Base-by-base conservation (phyloP, 768 basidiomycete species). In the Psilocybe cubensis region DNA sequence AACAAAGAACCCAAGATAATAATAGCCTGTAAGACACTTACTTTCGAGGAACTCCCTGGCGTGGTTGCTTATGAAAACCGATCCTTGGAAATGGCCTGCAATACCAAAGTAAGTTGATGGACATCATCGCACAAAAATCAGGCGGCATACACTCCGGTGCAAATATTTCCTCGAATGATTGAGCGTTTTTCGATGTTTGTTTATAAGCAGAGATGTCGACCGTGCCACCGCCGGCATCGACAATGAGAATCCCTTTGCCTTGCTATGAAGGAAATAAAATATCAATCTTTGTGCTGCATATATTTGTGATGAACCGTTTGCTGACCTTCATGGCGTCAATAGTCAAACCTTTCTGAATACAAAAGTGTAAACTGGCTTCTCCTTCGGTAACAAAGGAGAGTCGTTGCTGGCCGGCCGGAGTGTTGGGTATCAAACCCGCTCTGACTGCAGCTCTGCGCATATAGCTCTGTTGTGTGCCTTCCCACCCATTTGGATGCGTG, bases 401-500 rank as follows among this genome's bases (percentile, higher is more conserved):
- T 0, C 83, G 78, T 3, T 72, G 65, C 27, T 75, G 78, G 0
- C 75, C 79, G 11, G 68, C 69, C 1, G 64, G 55, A 0, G 67
- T 74, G 49, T 79, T 68, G 0, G 77, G 69, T 10, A 88, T 71
- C 20, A 88, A 73, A 7, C 83, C 82, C 0, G 83, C 86, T 18
- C 66, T 54, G 1, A 80, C 70, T 0, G 83, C 83, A 1, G 86
- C 86, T 21, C 68, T 67, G 3, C 86, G 79, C 72, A 88, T 83
- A 62, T 79, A 73, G 21, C 70, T 71, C 59, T 88, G 87, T 62
- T 88, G 86, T 1, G 66, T 68, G 0, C 83, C 83, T 59, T 82
- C 86, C 86, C 86, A 88, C 0, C 83, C 86, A 60, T 87, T 87
- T 4, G 86, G 86, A 60, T 87, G 86, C 1, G 79, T 78, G 14